Evolutionary conservation across 139 green algal species (phyloP), one percentile per base, ranked within the genome.

Genomic region (Coccomyxa sp.): DNA sequence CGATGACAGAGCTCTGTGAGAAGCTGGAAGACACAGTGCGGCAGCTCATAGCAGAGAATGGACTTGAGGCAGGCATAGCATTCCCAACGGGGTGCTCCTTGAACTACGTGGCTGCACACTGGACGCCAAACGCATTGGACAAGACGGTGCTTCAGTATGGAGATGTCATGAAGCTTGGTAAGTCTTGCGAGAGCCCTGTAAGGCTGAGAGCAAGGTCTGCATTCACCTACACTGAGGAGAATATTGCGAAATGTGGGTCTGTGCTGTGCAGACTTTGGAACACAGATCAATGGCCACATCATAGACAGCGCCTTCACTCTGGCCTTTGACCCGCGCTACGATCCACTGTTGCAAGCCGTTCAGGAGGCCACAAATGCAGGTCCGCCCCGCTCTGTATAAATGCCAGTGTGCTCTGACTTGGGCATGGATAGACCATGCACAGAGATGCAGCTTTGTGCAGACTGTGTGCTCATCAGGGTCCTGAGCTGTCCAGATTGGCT

Each of bases 81-180:
- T 97, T 97, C 84, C 92, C 92, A 75, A 97, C 94, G 12, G 94
- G 97, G 68, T 99, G 97, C 92, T 96, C 88, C 12, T 85, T 98
- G 36, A 98, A 99, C 83, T 91, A 94, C 76, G 92, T 99, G 38
- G 97, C 97, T 0, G 97, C 97, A 22, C 97, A 99, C 88, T 99
- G 92, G 91, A 99, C 97, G 22, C 97, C 97, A 72, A 99, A 99
- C 83, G 86, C 85, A 0, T 96, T 96, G 3, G 96, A 99, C 88
- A 97, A 97, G 82, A 99, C 96, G 33, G 96, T 99, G 78, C 89
- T 99, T 81, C 76, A 93, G 70, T 97, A 98, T 77, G 91, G 98
- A 76, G 94, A 99, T 87, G 97, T 99, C 12, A 99, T 99, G 94
- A 99, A 99, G 90, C 82, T 99, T 40, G 92, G 83, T 89, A 74